Base-by-base conservation (phyloP, 768 basidiomycete genomes). In the Suillus subalutaceus region DNA sequence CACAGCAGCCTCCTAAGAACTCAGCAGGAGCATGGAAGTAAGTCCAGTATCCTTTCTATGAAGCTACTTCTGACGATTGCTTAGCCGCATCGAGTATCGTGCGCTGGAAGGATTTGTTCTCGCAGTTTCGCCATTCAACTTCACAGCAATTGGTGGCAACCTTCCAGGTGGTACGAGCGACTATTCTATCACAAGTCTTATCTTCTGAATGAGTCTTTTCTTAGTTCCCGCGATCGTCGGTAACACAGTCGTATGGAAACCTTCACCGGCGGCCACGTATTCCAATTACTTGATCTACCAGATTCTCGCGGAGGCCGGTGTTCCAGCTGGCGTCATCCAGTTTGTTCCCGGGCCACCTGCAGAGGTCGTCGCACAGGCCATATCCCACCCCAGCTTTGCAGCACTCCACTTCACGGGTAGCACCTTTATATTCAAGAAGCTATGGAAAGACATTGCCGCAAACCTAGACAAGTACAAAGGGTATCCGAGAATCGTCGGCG, bases 21-120 rank as follows among this genome's bases (percentile, higher is more conserved):
- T 80, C 93, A 3, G 74, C 88, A 9, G 95, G 96, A 8, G 83
- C 89, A 58, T 99, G 97, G 97, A 99, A 99, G 95, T 96, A 75
- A 80, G 94, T 84, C 1, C 15, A 55, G 12, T 35, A 13, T 35
- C 58, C 56, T n/a, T 60, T 48, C 6, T 32, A 35, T 3, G 4
- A 12, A 20, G 15, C n/a, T 40, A 40, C 38, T 37, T 30, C 64
- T 72, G 38, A 78, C 35, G 6, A 53, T 20, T 58, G 41, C 26
- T 6, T 72, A 97, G 96, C 82, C 96, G 97, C 56, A 86, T 90
- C 48, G 97, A 99, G 79, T 99, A 96, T 78, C 93, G 97, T 67
- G 88, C 97, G 1, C 85, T 99, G n/a, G 97, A 99, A 80, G 97
- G 97, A 30, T 99, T 99, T 81, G 94, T 99, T 32, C 86, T 99